These are phyloP conservation scores for Aspergillus bertholletiae DNA, from an alignment of 495 filamentous ascomycete genomes.

Conservation along the genomic window DNA sequence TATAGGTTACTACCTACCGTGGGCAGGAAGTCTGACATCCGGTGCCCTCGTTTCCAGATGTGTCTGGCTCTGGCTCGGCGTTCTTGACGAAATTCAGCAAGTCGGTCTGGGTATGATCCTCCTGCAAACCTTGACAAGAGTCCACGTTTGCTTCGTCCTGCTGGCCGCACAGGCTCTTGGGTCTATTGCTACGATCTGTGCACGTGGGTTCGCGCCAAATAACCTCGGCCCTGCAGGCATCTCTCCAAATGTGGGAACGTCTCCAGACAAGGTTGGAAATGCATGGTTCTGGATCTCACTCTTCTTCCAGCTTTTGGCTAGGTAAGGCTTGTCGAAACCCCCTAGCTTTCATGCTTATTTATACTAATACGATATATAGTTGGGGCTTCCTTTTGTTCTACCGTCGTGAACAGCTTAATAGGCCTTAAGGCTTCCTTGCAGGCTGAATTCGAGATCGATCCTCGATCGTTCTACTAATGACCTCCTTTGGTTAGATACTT, in stretches of 20 bases:
- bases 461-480: no score
- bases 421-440: no score
- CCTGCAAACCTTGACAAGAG: constrained; percentile 45
- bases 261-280: constrained; percentile 45
- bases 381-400: background rate
- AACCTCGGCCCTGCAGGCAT: constrained; percentile 45
- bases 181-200: constrained; percentile 48
- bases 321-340: constrained; percentile 33
- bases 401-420: background rate
- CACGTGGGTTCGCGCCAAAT: constrained; percentile 44
- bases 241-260: constrained; percentile 42
- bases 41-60: constrained; percentile 44
- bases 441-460: no score
- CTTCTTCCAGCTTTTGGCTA: constrained; percentile 58
- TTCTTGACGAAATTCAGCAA: constrained; percentile 45
- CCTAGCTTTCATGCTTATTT: background rate
- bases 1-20: constrained; percentile 44
- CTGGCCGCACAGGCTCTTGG: constrained; percentile 50
- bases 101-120: constrained; percentile 52
- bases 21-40: constrained; percentile 40
- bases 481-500: no score
- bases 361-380: background rate
- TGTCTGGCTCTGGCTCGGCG: constrained; percentile 50
- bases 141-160: constrained; percentile 49
- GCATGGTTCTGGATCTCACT: constrained; percentile 67